These are phyloP conservation scores for Diospyros lotus DNA, from an alignment of 148 eudicot genomes.

Conservation along the genomic window DNA sequence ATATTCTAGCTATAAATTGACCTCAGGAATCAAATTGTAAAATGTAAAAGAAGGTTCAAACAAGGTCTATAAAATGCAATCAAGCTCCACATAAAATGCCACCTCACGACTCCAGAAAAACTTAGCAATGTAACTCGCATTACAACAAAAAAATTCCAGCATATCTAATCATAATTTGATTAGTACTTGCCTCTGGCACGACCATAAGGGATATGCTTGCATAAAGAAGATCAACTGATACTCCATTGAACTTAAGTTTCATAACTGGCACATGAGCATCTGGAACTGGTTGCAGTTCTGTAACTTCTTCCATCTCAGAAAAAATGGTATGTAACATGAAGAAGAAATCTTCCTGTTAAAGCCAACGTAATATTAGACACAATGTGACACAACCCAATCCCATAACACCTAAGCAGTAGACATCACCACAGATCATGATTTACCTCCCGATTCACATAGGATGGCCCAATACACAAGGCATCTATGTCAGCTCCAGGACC, in stretches of 20 bases:
- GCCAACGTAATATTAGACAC: neutral
- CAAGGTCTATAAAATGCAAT: neutral
- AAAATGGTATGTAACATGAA: constrained; percentile 44
- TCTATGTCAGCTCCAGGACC: constrained; percentile 93
- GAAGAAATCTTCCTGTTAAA: constrained; percentile 64
- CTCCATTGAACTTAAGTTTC: constrained; percentile 77
- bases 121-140: neutral
- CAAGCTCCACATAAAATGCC: neutral
- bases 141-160: neutral
- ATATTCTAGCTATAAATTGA: neutral
- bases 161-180: neutral
- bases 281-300: constrained; percentile 80
- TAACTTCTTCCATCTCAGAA: constrained; percentile 63
- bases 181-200: constrained; percentile 70
- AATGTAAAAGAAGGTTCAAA: neutral
- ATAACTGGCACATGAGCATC: constrained; percentile 91
- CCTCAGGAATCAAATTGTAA: no score
- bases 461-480: constrained; percentile 80
- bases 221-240: constrained; percentile 79
- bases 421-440: neutral
- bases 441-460: constrained; percentile 81
- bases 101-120: neutral
- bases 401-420: neutral
- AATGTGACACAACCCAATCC: neutral
- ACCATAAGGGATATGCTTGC: constrained; percentile 69